A percentile compares a stretch with the other conserved stretches of the same genome.
phyloP scores from a whole-genome alignment of 164 flowering plant genomes.

The Stephania yunnanensis region DNA sequence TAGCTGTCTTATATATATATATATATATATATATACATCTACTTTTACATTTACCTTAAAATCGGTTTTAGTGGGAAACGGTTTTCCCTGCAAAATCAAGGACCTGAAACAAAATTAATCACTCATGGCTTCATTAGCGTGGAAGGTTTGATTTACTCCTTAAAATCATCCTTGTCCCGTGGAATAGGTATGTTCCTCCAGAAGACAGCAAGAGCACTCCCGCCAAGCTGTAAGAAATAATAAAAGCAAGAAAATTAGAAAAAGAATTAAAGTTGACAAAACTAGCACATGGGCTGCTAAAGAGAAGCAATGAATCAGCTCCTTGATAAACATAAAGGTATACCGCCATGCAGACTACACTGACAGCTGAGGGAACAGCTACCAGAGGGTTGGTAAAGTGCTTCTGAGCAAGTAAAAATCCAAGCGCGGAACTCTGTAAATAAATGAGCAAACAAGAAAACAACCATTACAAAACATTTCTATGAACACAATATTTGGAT shows the following conservation, averaged over 20 bases:
- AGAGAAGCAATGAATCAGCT: neutral
- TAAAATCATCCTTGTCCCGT: conserved; percentile 87
- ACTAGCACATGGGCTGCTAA: neutral
- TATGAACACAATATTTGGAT: neutral
- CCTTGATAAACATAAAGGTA: neutral
- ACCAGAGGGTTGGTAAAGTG: conserved; percentile 97
- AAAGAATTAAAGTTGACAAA: neutral
- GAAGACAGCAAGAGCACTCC: conserved; percentile 86
- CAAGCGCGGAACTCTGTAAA: conserved; percentile 89
- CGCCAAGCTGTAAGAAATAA: conserved; percentile 69
- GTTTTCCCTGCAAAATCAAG: neutral
- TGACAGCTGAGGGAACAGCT: conserved; percentile 97
- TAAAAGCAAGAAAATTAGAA: neutral
- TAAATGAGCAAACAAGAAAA: neutral
- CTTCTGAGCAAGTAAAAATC: conserved; percentile 87
- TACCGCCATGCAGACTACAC: conserved; percentile 99
- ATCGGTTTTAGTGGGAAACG: neutral
- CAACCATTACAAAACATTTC: neutral
- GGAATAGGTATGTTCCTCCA: conserved; percentile 88
- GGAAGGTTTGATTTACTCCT: conserved; percentile 39
- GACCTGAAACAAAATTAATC: neutral
- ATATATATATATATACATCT: too few species aligned
- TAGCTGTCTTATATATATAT: too few species aligned
- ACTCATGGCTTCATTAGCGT: neutral
- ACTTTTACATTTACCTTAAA: neutral